Evolutionary conservation across 768 basidiomycete genomes (phyloP).

Genomic region (Piloderma croceum): DNA sequence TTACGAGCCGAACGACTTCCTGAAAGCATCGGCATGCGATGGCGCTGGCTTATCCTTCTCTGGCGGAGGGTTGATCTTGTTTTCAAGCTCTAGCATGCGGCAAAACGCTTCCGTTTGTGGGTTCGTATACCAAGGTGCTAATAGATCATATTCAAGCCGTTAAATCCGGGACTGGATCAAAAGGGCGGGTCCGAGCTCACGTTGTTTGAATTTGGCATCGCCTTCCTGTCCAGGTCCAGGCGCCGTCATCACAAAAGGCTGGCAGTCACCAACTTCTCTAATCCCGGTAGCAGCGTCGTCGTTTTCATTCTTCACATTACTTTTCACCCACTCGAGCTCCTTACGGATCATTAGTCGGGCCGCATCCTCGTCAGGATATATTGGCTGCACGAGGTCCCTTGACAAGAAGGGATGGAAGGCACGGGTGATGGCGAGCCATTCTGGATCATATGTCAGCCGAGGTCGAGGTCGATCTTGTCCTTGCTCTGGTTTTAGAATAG

Average conservation of each 20-base stretch:
- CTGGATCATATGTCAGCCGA: slow-evolving; percentile 67
- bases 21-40: too few relatives aligned
- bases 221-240: slow-evolving; percentile 42
- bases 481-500: too few relatives aligned
- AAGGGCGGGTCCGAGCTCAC: slow-evolving; percentile 24
- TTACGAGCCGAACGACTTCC: too few relatives aligned
- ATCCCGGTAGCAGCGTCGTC: slow-evolving; percentile 11
- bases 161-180: too few relatives aligned
- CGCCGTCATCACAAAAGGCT: slow-evolving; percentile 65
- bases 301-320: slow-evolving; percentile 40
- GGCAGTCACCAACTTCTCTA: slow-evolving; percentile 48
- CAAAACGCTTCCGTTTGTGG: slow-evolving; percentile 89
- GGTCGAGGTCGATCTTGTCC: slow-evolving; percentile 5
- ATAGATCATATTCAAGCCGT: too few relatives aligned
- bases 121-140: slow-evolving; percentile 77
- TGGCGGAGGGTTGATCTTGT: slow-evolving; percentile 50
- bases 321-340: slow-evolving; percentile 63
- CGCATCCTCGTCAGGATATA: slow-evolving; percentile 55
- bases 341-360: slow-evolving; percentile 47
- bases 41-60: too few relatives aligned
- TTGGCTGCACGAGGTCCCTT: slow-evolving; percentile 37
- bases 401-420: slow-evolving; percentile 81
- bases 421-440: slow-evolving; percentile 92
- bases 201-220: slow-evolving; percentile 31
- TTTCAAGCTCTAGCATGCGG: slow-evolving; percentile 68